A percentile compares a stretch with the other conserved stretches of the same genome.
Evolutionary conservation across 2,329 filamentous ascomycete genomes (phyloP).

Genomic region (Aspergillus jensenii): DNA sequence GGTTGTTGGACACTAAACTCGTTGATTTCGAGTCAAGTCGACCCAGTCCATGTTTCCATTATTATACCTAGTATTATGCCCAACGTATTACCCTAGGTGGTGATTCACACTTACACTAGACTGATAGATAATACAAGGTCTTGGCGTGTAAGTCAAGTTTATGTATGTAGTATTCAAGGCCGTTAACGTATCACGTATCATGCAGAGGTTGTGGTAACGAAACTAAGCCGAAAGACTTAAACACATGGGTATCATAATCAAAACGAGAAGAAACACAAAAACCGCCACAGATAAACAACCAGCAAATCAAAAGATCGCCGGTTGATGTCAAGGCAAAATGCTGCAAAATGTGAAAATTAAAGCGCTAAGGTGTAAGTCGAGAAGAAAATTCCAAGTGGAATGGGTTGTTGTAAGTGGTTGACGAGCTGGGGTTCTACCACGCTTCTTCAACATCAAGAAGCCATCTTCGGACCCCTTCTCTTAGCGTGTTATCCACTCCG

Average conservation of each 20-base stretch:
- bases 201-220: constrained; percentile 4
- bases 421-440: constrained; percentile 25
- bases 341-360: background rate
- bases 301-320: background rate
- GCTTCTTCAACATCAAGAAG: constrained; percentile 51
- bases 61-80: background rate
- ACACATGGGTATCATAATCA: constrained; percentile 29
- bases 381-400: background rate
- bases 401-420: background rate
- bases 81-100: background rate
- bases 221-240: constrained; percentile 15
- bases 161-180: constrained; percentile 1
- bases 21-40: background rate
- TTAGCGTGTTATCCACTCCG: constrained; percentile 51
- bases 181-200: constrained; percentile 11
- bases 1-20: constrained; percentile 15
- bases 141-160: background rate
- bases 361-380: background rate
- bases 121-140: background rate
- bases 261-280: background rate
- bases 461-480: constrained; percentile 59
- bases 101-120: background rate
- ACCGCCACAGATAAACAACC: constrained; percentile 1
- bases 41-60: background rate
- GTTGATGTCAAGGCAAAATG: background rate